Base-by-base conservation (phyloP, 164 flowering plant species). In the Santalum album region DNA sequence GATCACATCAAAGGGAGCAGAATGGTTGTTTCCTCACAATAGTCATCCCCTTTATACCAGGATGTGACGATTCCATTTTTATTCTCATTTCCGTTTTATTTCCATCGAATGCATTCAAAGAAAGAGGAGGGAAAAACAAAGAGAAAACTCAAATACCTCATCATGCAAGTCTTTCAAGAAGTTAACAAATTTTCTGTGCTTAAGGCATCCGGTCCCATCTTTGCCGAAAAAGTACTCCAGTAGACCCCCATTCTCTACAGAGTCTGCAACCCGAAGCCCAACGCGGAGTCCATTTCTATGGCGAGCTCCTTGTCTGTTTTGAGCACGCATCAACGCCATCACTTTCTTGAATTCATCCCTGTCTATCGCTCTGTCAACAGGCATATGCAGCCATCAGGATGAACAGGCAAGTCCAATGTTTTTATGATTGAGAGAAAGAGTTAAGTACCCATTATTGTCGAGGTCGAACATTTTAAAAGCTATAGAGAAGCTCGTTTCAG, bases 401-500 rank as follows among this genome's bases (percentile, higher is more conserved):
- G n/a, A n/a, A n/a, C n/a, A n/a, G n/a, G 34, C 34, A 29, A 29
- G 34, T 9, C 34, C 4, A 29, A 29, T 29, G 9, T 3, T 3
- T 9, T 29, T 19, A 43, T 43, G 47, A 43, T 43, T n/a, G n/a
- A n/a, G n/a, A n/a, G n/a, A n/a, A n/a, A n/a, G n/a, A n/a, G 11
- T 52, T 57, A 72, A 81, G 24, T 54, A 90, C 99, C 96, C 99
- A 50, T 65, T 75, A 53, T 75, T 65, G 72, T 89, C 77, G 10
- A 77, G 69, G 69, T 92, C 99, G 74, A 92, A 92, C 99, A 92
- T 89, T 69, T 90, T 87, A 68, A 94, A 90, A 53, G 99, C 87
- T 40, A 82, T 75, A 22, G 78, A 68, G 56, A 94, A 94, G 75
- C 95, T 85, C 52, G 97, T 74, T 66, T 94, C 99, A 23, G 95